Evolutionary conservation across 108 stramenopile genomes (phyloP), one percentile per base, ranked within the genome.

Genomic region (Nannochloropsis oceanica): DNA sequence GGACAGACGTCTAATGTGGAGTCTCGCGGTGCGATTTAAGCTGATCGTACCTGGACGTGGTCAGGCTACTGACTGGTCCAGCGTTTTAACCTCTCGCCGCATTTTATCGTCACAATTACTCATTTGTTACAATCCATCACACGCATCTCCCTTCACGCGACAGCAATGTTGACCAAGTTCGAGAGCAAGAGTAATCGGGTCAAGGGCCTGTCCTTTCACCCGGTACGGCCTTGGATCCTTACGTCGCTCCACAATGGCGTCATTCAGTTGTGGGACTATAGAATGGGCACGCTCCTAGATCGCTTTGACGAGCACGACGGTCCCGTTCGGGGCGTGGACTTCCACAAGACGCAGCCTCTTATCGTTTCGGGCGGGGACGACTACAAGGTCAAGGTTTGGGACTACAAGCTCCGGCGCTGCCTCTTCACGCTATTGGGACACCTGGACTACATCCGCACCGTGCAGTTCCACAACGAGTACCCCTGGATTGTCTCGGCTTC

Each of bases 311-410:
- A 98, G 89, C 99, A 99, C 93, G 99, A 98, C 44, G 99, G 99
- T 1, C 99, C 99, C 20, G 99, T 99, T 80, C 94, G 99, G 26
- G 99, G 99, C 82, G 96, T 99, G 0, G 99, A 99, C 92, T 98
- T 99, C 87, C 97, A 99, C 92, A 89, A 94, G 27, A 91, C 93
- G 24, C 96, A 98, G 84, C 95, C 96, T 20, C 91, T 98, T 81
- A 95, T 99, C 85, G 96, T 96, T 27, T 94, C 95, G 34, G 99
- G 99, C 25, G 99, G 99, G 42, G 99, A 99, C 83, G 99, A 99
- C 90, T 98, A 98, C 96, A 97, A 97, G 87, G 96, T 99, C 92
- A 99, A 99, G 91, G 88, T 98, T 12, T 99, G 99, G 99, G 96
- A 98, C 89, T 97, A 98, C 94, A 96, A 97, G 90, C 93, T 98